Evolutionary conservation across 202 grass and related monocot species (phyloP), one percentile per base, ranked within the genome.

Genomic region (Bolboschoenoplectus hybrid): DNA sequence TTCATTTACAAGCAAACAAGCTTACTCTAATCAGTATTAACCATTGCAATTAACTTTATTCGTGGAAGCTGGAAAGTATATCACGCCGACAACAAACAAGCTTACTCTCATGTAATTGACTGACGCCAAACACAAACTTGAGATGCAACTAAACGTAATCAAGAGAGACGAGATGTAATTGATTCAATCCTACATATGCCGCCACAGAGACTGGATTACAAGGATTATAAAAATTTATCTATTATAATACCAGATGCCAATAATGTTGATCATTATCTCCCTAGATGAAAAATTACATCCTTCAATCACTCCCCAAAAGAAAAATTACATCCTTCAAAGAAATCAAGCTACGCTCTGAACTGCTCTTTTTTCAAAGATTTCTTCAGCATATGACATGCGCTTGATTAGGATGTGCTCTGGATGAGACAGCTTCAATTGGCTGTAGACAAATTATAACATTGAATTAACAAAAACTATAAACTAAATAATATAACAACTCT

Each of bases 381-480:
- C 94, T 87, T 89, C 90, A 6, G 92, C 94, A 75, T 74, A 81
- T 17, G 85, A 80, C 65, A 89, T 71, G 35, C 89, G 77, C 52
- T 91, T 88, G 19, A 92, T 87, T 19, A 98, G 89, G 47, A 43
- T 64, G 40, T 94, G 92, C 20, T 92, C 87, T 0, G 90, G 94
- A 84, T 98, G 87, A 70, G 90, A 81, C 60, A 94, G 50, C 85
- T 92, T 97, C 87, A 97, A 46, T 77, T 92, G 90, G 84, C 94
- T 97, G 88, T 74, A 91, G 43, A 70, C 72, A 32, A 60, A n/a
- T n/a, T n/a, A n/a, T n/a, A n/a, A n/a, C n/a, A n/a, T n/a, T n/a
- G n/a, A n/a, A n/a, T n/a, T n/a, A n/a, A n/a, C n/a, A n/a, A n/a
- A n/a, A n/a, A n/a, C n/a, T n/a, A n/a, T n/a, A n/a, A n/a, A n/a